These are phyloP conservation scores for Backusella sp. DNA, from an alignment of 192 early-diverging fungal genomes.

Conservation along the genomic window DNA sequence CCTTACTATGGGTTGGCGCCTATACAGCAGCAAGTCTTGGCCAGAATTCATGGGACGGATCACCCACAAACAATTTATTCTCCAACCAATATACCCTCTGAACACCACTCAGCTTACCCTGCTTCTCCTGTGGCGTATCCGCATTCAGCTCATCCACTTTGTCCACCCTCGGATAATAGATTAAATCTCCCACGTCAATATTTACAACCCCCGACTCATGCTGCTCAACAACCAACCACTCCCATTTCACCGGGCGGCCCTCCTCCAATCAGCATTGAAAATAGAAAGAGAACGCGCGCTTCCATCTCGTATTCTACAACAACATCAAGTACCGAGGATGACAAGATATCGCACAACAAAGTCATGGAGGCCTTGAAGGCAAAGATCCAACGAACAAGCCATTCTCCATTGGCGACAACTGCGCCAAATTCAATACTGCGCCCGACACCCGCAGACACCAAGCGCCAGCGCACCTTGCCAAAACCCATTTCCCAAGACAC, in stretches of 20 bases:
- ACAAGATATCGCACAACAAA: conserved; percentile 26
- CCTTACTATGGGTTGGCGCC: conserved; percentile 19
- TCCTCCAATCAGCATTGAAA: neutral
- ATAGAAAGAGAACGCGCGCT: neutral
- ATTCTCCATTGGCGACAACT: neutral
- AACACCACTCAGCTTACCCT: conserved; percentile 8
- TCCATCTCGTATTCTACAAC: conserved; percentile 5
- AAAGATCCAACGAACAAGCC: conserved; percentile 31
- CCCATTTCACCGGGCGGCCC: conserved; percentile 13
- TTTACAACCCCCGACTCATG: conserved; percentile 1
- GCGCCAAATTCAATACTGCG: neutral
- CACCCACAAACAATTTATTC: neutral
- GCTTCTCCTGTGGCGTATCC: conserved; percentile 24
- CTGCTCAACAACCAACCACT: conserved; percentile 15
- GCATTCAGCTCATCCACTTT: conserved; percentile 33
- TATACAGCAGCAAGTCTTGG: conserved; percentile 33
- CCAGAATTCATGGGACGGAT: conserved; percentile 27
- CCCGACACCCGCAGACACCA: neutral
- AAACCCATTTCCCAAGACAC: conserved; percentile 1
- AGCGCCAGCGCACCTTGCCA: conserved; percentile 12
- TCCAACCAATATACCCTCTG: conserved; percentile 6
- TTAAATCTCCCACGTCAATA: conserved; percentile 10
- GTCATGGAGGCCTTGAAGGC: conserved; percentile 40
- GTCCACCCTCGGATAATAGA: conserved; percentile 14
- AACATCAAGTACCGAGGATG: neutral